Base-by-base conservation (phyloP, 257 asterid species). In the Nicotiana otophora region DNA sequence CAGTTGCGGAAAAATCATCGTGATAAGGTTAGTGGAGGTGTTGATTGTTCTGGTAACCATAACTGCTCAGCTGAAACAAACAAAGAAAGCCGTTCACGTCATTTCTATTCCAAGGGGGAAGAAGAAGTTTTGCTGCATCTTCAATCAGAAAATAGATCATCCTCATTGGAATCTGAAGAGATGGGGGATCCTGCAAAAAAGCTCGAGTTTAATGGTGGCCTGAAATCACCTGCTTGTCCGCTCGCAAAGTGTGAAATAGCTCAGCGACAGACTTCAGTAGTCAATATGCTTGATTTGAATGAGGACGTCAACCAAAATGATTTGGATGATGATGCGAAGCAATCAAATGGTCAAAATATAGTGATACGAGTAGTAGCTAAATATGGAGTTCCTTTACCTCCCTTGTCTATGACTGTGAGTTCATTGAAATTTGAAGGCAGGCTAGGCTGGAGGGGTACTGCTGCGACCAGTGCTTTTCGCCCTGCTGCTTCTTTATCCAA, bases 381-480 rank as follows among this genome's bases (percentile, higher is more conserved):
- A 87, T 75, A 89, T 31, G 94, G 90, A 53, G 76, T 87, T 53
- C 90, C 82, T 15, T 64, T 58, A 11, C 48, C 48, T 42, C 89
- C 91, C 46, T 78, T 65, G 42, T 92, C 92, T 9, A 30, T 15
- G 77, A 55, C 83, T 31, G 89, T 53, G 57, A 53, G 19, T 53
- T 53, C 90, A 12, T 69, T 85, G 86, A 87, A 87, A 83, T 91
- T 92, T 26, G 87, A 86, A 86, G 94, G 94, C 19, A 86, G 74
- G 26, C 77, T 77, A 9, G 89, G 90, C 46, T 92, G 93, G 93
- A 90, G 81, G 70, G 90, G 93, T 80, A 76, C 90, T 20, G 80
- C 90, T 7, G 79, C 87, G 63, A 85, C 90, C 19, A 92, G 96
- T 69, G 96, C 94, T 53, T 92, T 92, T 84, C 90, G 84, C 30